Base-by-base conservation (phyloP, 2,329 filamentous ascomycete species). In the Zymoseptoria crescenta region DNA sequence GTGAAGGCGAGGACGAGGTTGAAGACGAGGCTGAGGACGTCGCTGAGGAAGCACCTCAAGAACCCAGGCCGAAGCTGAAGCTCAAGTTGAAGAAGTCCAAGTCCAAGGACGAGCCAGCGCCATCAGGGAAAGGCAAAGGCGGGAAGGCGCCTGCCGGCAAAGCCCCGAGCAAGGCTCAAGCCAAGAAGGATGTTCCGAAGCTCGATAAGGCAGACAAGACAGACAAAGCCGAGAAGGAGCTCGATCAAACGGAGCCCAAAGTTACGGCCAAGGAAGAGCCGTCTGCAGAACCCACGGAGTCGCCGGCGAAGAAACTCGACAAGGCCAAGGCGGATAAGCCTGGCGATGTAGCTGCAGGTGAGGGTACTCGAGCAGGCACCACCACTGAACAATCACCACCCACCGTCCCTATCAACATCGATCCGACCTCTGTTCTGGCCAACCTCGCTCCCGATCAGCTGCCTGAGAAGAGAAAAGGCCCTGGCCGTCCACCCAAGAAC, bases 401-500 rank as follows among this genome's bases (percentile, higher is more conserved):
- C 3, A 52, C 60, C 19, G 59, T 55, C 29, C 59, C 63, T 13
- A 56, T 60, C 48, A 59, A 59, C 16, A 63, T 70, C 29, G 65
- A 70, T 52, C 61, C 69, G 8, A 70, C 66, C 24, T 72, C 72
- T 4, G 66, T 69, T 16, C 64, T 73, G 48, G 68, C 67, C 45
- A 68, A 66, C 49, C 61, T 72, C 13, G 64, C 69, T 8, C 65
- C 67, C 5, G 69, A 69, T 48, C 67, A 74, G 50, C 74, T 79
- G 5, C 74, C 83, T 29, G 81, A 83, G 28, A 87, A 84, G 74
- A 86, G 87, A 63, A 85, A 88, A 65, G 89, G 89, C 13, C 89
- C 89, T 8, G 89, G 89, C n/a, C 79, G 89, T 56, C 89, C 89
- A 20, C 89, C 89, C 0, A 92, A 92, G 75, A 88, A 92, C 68